phyloP scores from a whole-genome alignment of 2,329 filamentous ascomycete species.

The Monosporascus sp. region DNA sequence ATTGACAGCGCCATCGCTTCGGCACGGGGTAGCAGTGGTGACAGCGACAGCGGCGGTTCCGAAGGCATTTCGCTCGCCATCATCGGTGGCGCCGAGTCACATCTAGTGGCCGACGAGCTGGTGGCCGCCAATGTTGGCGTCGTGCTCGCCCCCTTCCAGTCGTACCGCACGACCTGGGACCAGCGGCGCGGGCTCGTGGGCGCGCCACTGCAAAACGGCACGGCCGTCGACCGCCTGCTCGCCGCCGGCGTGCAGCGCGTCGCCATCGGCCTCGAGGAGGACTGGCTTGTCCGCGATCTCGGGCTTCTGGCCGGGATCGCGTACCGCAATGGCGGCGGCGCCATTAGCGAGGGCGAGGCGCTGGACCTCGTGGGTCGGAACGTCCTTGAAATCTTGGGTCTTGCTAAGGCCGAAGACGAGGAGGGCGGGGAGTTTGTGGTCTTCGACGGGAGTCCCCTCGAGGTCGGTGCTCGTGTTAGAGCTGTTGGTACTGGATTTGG shows the following conservation, averaged over 20 bases:
- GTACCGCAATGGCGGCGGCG: slow-evolving; percentile 50
- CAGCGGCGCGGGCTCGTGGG: slow-evolving; percentile 57
- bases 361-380: slow-evolving; percentile 53
- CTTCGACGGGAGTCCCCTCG: slow-evolving; percentile 57
- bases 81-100: slow-evolving; percentile 58
- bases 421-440: slow-evolving; percentile 49
- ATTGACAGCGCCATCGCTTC: slow-evolving; percentile 40
- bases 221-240: slow-evolving; percentile 51
- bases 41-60: slow-evolving; percentile 1
- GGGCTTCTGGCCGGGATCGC: slow-evolving; percentile 56
- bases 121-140: slow-evolving; percentile 53
- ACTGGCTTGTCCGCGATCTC: slow-evolving; percentile 58
- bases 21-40: slow-evolving; percentile 4
- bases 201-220: slow-evolving; percentile 62
- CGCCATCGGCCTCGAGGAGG: slow-evolving; percentile 55
- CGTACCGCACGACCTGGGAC: slow-evolving; percentile 53
- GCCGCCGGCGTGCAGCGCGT: slow-evolving; percentile 51
- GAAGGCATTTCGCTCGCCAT: slow-evolving; percentile 46
- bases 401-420: slow-evolving; percentile 25
- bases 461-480: slow-evolving; percentile 51
- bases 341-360: slow-evolving; percentile 48
- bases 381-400: slow-evolving; percentile 52
- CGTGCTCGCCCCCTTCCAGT: slow-evolving; percentile 54
- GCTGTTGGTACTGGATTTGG: slow-evolving; percentile 44
- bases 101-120: slow-evolving; percentile 54